Conservation (phyloP, 116 monocot species). For the Posidonia oceanica region DNA sequence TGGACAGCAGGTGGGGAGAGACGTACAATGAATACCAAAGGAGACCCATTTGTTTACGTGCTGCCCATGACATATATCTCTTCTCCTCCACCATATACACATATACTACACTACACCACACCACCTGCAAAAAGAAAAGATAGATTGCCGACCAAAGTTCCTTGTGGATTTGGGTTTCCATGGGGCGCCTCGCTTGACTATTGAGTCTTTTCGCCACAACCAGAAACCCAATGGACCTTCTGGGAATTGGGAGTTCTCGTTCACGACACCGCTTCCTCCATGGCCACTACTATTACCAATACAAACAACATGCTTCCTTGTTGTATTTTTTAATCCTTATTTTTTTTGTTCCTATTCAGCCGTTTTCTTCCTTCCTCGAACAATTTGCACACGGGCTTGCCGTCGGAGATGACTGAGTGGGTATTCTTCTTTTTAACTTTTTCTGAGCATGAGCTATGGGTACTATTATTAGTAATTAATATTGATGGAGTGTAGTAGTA, state of each 20-base stretch:
- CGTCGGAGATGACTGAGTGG: too few species aligned
- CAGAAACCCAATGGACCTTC: background rate
- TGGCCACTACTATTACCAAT: background rate
- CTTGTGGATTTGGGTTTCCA: constrained; percentile 3
- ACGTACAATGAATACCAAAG: background rate
- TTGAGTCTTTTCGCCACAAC: background rate
- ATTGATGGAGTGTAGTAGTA: too few species aligned
- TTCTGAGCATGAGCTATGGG: too few species aligned
- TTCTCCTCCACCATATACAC: background rate
- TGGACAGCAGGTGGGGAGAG: too few species aligned
- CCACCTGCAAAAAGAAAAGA: background rate
- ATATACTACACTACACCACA: background rate
- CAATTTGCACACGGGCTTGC: too few species aligned
- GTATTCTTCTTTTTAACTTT: too few species aligned
- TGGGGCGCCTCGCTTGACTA: background rate
- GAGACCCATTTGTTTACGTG: constrained; percentile 3
- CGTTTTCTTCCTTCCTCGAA: too few species aligned
- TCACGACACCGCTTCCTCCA: constrained; percentile 1
- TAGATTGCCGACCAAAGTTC: background rate
- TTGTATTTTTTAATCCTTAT: too few species aligned
- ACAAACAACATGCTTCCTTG: too few species aligned
- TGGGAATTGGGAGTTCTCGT: background rate
- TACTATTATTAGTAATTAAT: too few species aligned
- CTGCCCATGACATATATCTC: background rate
- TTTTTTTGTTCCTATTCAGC: too few species aligned